A percentile compares a stretch with the other conserved stretches of the same genome.
These are phyloP conservation scores for Orbilia javanica DNA, from an alignment of 2,329 filamentous ascomycete species.

Conservation along the genomic window DNA sequence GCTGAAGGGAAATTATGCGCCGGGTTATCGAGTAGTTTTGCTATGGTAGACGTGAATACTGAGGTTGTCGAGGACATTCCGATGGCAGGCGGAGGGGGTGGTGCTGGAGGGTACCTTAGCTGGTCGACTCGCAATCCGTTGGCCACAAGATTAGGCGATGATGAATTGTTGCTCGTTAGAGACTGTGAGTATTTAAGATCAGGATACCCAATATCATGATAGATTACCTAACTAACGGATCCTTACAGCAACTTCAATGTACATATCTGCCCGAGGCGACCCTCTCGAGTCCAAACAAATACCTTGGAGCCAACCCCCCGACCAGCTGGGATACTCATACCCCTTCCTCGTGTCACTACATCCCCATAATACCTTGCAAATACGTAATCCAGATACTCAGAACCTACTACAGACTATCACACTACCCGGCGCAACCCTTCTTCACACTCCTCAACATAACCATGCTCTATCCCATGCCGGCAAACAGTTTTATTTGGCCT, in stretches of 20 bases:
- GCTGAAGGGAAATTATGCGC: constrained; percentile 87
- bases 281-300: constrained; percentile 83
- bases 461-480: constrained; percentile 94
- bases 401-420: constrained; percentile 88
- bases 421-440: constrained; percentile 82
- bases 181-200: constrained; percentile 70
- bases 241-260: constrained; percentile 80
- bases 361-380: constrained; percentile 77
- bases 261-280: constrained; percentile 86
- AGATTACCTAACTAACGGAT: neutral
- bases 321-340: constrained; percentile 94
- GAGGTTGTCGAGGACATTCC: constrained; percentile 81
- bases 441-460: constrained; percentile 93
- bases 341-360: constrained; percentile 87
- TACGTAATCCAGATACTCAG: constrained; percentile 91
- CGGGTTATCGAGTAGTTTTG: constrained; percentile 86
- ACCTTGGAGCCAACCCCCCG: constrained; percentile 89
- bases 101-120: constrained; percentile 64
- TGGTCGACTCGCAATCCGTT: constrained; percentile 82
- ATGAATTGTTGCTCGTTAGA: constrained; percentile 92
- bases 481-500: constrained; percentile 93
- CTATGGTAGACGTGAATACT: constrained; percentile 85
- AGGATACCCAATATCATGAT: neutral
- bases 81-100: constrained; percentile 72
- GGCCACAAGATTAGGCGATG: constrained; percentile 82